Conservation (phyloP, 257 asterid genomes). For the Solanum dulcamara region DNA sequence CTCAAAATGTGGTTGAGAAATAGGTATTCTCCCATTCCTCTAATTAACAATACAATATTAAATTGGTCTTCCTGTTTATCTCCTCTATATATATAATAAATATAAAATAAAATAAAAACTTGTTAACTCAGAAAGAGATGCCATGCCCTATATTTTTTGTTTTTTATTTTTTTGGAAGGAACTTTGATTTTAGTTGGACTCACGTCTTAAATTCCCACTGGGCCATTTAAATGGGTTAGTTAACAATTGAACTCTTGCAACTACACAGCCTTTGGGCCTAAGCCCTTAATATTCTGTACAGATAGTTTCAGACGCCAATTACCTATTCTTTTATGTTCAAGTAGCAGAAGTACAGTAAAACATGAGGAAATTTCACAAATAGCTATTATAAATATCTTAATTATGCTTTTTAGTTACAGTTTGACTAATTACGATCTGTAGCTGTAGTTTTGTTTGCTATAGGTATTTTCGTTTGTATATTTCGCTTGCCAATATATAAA, state of each 20-base stretch:
- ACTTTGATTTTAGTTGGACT: neutral
- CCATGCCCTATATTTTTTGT: neutral
- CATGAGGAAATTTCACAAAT: too few relatives aligned
- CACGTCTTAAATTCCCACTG: neutral
- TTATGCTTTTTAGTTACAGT: too few relatives aligned
- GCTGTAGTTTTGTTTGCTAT: too few relatives aligned
- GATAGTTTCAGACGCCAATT: neutral
- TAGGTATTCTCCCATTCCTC: slow-evolving; percentile 18
- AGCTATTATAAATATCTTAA: too few relatives aligned
- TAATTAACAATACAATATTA: neutral
- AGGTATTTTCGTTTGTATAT: too few relatives aligned
- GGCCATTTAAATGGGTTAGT: neutral
- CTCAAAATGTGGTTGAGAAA: neutral
- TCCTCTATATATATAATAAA: neutral
- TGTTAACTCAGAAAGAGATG: neutral
- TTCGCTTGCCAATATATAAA: too few relatives aligned
- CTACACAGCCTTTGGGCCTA: neutral
- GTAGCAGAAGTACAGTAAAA: too few relatives aligned
- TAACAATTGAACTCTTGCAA: neutral
- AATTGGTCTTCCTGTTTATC: neutral
- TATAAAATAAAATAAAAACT: neutral
- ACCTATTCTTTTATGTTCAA: too few relatives aligned
- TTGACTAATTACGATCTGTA: too few relatives aligned
- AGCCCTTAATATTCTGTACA: neutral
- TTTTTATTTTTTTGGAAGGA: neutral